Conservation (phyloP, 2,329 filamentous ascomycete genomes). For the Trichoderma asperellum region DNA sequence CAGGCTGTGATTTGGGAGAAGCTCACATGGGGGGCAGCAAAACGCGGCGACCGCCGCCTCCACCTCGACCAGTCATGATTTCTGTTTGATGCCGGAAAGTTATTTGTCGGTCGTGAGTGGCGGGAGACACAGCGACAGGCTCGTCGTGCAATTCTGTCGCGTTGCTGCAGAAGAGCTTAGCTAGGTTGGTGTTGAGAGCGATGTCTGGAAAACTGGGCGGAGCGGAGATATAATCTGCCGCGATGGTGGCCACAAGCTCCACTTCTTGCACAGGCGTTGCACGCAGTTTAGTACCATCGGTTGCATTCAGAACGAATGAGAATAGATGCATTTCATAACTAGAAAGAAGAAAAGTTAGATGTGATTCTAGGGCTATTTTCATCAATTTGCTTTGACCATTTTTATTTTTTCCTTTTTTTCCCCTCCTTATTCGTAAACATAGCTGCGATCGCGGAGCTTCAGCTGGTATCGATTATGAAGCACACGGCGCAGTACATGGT, state of each 20-base stretch:
- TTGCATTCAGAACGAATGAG: not conserved
- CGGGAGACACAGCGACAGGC: not conserved
- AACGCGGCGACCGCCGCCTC: constrained; percentile 63
- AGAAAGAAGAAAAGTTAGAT: not conserved
- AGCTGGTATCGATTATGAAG: not conserved
- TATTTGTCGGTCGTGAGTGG: not conserved
- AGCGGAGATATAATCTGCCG: constrained; percentile 16
- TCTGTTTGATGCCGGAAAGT: not conserved
- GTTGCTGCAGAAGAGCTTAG: constrained; percentile 15
- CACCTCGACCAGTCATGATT: constrained; percentile 62
- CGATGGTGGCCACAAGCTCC: not conserved
- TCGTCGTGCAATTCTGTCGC: not conserved
- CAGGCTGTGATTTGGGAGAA: constrained; percentile 16
- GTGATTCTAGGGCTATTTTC: not conserved
- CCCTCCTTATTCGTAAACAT: no score
- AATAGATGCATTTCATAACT: not conserved
- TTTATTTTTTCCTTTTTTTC: no score
- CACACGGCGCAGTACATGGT: no score
- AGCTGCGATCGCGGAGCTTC: not conserved
- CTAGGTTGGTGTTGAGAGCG: constrained; percentile 17
- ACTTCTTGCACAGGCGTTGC: not conserved
- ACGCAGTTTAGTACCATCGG: not conserved
- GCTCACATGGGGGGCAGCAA: constrained; percentile 60
- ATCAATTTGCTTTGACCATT: not conserved
- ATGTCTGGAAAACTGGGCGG: constrained; percentile 15